These are phyloP conservation scores for Nakaseomyces uthaithaninus DNA, from an alignment of 1,139 yeast genomes.

Conservation along the genomic window DNA sequence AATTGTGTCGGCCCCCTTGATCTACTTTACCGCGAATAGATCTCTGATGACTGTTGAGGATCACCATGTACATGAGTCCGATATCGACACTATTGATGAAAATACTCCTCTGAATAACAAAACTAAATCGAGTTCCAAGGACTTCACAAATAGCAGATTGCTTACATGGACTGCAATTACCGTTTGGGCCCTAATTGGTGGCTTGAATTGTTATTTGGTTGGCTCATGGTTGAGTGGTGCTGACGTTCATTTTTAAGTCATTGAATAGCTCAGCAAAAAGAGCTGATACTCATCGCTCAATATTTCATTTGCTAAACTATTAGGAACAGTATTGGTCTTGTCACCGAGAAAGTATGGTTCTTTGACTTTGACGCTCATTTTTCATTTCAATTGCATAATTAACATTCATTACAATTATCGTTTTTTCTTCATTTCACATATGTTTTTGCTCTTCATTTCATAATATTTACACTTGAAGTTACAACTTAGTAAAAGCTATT, in stretches of 20 bases:
- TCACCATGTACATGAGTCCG: slow-evolving; percentile 18
- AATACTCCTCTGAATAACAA: slow-evolving; percentile 20
- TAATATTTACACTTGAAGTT: no score
- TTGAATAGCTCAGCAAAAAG: no score
- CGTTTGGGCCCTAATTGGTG: slow-evolving; percentile 67
- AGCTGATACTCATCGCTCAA: no score
- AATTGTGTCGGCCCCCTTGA: slow-evolving; percentile 80
- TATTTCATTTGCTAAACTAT: no score
- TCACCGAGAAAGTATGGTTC: no score
- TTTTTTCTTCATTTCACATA: slow-evolving; percentile 5
- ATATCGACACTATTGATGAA: slow-evolving; percentile 16
- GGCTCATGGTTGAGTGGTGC: slow-evolving; percentile 61
- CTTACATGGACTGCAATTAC: slow-evolving; percentile 47
- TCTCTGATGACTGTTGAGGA: slow-evolving; percentile 64
- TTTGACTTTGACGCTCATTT: not conserved
- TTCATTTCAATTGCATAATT: not conserved
- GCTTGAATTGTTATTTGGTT: slow-evolving; percentile 66
- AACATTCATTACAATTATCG: slow-evolving; percentile 7
- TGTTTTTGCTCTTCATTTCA: slow-evolving; percentile 3
- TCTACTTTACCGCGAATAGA: slow-evolving; percentile 71
- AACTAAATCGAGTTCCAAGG: slow-evolving; percentile 27
- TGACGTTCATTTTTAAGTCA: slow-evolving; percentile 44
- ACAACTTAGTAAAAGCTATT: no score
- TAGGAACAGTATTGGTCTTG: no score
- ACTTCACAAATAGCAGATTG: slow-evolving; percentile 60